These are phyloP conservation scores for Prunus yedoensis DNA, from an alignment of 331 rosid genomes.

Conservation along the genomic window DNA sequence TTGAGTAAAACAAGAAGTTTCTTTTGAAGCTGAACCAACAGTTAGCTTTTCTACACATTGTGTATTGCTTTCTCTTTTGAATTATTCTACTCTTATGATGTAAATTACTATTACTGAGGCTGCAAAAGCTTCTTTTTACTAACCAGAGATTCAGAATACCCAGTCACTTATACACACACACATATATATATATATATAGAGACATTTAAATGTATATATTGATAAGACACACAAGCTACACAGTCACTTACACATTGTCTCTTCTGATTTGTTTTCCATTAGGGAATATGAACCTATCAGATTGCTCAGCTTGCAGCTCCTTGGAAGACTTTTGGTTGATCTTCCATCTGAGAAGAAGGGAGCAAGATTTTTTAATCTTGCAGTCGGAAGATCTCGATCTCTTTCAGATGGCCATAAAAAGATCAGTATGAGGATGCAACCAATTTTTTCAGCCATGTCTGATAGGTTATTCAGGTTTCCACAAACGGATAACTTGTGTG, in stretches of 20 bases:
- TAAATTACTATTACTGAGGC: neutral
- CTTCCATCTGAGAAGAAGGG: conserved; percentile 94
- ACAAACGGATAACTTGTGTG: conserved; percentile 83
- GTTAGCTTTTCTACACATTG: neutral
- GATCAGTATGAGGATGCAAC: conserved; percentile 57
- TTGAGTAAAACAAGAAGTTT: neutral
- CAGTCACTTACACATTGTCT: neutral
- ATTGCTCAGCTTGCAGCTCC: conserved; percentile 88
- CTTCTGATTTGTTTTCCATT: neutral
- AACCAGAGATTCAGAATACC: neutral
- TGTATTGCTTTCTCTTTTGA: neutral
- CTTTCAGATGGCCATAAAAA: conserved; percentile 59
- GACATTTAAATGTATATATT: neutral
- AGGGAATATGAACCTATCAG: conserved; percentile 92
- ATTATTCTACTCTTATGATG: neutral
- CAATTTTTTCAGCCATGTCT: conserved; percentile 73
- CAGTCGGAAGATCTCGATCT: conserved; percentile 66
- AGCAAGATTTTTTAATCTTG: conserved; percentile 76
- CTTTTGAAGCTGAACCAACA: neutral
- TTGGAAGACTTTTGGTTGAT: conserved; percentile 91
- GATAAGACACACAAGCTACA: no score
- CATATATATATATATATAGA: neutral
- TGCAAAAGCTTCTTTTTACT: neutral
- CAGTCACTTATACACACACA: neutral
- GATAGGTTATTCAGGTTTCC: conserved; percentile 90